Base-by-base conservation (phyloP, 345 rosid species). In the Salix arbutifolia region DNA sequence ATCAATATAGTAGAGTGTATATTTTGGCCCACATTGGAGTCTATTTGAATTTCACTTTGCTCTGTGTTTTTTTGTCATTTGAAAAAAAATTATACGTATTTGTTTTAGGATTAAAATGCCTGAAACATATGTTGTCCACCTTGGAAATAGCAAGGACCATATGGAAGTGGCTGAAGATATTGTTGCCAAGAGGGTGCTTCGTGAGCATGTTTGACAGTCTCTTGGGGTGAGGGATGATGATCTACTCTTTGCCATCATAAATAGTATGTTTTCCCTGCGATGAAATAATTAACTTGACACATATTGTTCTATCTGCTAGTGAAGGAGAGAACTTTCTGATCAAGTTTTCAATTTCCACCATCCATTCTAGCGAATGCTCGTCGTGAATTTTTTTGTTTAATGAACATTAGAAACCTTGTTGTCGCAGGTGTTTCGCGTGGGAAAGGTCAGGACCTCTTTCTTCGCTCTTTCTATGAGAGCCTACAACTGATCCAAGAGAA, bases 161-260 rank as follows among this genome's bases (percentile, higher is more conserved):
- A 91, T 93, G 99, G 96, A 91, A 84, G 96, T 93, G 77, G 99
- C 99, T 78, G 96, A 95, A 85, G 88, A 92, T 84, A 81, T 76
- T 53, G 90, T 92, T 33, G 97, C 97, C 79, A 91, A 83, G 83
- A 87, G 91, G 85, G 87, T 88, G 82, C 88, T 95, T 2, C 91
- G 88, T 38, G 97, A 95, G 82, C 97, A 95, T 80, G 86, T 95
- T 72, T 89, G 93, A 44, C 93, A 93, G 60, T 89, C 97, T 84
- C 90, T 95, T 80, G 97, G 97, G 77, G 81, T 95, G 73, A 80
- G 84, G 73, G 87, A 87, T 79, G 97, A 89, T 65, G 96, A 91
- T 86, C 74, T 95, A 65, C 88, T 95, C 77, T 91, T 93, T 87
- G 94, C 92, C 73, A 86, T 93, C 73, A 89, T 95, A 73, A 95